phyloP scores from a whole-genome alignment of 768 basidiomycete species.

The Macrocybe gigantea region DNA sequence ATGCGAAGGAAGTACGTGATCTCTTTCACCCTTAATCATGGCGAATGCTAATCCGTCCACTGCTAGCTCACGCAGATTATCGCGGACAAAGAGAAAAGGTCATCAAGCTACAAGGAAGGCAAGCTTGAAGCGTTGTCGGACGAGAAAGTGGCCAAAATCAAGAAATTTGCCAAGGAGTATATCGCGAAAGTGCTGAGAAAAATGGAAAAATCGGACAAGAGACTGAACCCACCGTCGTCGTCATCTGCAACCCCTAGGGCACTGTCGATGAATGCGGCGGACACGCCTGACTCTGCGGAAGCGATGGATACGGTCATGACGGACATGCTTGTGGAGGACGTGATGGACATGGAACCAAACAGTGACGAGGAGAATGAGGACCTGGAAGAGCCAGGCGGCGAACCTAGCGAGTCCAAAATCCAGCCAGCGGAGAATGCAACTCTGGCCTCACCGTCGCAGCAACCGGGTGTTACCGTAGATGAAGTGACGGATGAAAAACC shows the following conservation, averaged over 20 bases:
- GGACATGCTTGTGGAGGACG: slow-evolving; percentile 20
- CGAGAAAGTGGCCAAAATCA: slow-evolving; percentile 86
- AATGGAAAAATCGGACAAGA: slow-evolving; percentile 45
- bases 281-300: slow-evolving; percentile 35
- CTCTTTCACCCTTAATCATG: not conserved
- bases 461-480: too few species aligned
- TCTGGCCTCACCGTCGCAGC: too few species aligned
- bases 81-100: slow-evolving; percentile 94
- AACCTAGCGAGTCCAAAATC: too few species aligned
- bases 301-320: slow-evolving; percentile 25
- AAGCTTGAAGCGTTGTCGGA: slow-evolving; percentile 74
- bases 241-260: slow-evolving; percentile 21
- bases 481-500: too few species aligned
- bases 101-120: slow-evolving; percentile 67
- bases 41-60: not conserved
- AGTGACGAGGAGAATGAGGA: slow-evolving; percentile 30
- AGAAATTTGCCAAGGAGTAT: slow-evolving; percentile 90
- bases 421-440: too few species aligned
- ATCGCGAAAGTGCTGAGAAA: slow-evolving; percentile 73
- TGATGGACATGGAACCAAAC: not conserved
- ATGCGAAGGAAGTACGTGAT: slow-evolving; percentile 82
- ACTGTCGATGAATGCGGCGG: slow-evolving; percentile 29
- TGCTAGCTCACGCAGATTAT: slow-evolving; percentile 78
- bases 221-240: slow-evolving; percentile 19
- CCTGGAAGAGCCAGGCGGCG: slow-evolving; percentile 13